Percentiles rank a stretch among this genome's conserved stretches.
Evolutionary conservation across 108 stramenopile genomes (phyloP).

Genomic region (Cafeteria roenbergensis): DNA sequence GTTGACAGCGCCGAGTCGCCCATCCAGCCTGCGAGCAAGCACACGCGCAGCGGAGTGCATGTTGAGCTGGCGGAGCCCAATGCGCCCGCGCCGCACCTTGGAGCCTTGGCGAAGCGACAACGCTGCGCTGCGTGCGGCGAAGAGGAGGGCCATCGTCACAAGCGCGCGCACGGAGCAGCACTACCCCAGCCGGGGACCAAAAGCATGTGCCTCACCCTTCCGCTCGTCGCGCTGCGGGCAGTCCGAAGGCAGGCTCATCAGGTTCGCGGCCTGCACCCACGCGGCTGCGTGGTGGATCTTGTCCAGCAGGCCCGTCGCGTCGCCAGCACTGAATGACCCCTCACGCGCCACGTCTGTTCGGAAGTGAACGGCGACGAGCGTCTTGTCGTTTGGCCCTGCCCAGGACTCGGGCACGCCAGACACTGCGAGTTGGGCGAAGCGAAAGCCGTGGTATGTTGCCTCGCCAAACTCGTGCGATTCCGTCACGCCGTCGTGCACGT

Average conservation of each 20-base stretch:
- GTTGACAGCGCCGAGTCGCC: not conserved
- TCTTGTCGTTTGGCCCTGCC: too few species aligned
- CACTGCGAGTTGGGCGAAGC: not conserved
- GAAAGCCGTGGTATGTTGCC: not conserved
- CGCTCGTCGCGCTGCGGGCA: not conserved
- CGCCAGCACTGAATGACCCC: not conserved
- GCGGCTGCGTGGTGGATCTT: not conserved
- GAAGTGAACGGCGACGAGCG: not conserved
- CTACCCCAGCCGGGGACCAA: too few species aligned
- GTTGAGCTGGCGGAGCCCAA: too few species aligned
- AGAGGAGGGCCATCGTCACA: too few species aligned
- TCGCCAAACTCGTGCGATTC: not conserved
- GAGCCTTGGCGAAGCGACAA: too few species aligned
- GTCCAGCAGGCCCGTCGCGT: not conserved
- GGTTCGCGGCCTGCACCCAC: not conserved
- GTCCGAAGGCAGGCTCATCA: not conserved
- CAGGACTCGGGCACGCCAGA: not conserved
- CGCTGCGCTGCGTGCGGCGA: too few species aligned
- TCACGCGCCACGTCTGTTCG: not conserved
- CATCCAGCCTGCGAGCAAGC: too few species aligned
- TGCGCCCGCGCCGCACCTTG: too few species aligned
- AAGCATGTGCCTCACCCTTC: too few species aligned
- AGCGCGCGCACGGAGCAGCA: too few species aligned
- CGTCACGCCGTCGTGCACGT: not conserved
- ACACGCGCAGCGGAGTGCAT: too few species aligned